A percentile compares a stretch with the other conserved stretches of the same genome.
Conservation (phyloP, 1,284 basidiomycete genomes). For the Filobasidium uniguttulatum region DNA sequence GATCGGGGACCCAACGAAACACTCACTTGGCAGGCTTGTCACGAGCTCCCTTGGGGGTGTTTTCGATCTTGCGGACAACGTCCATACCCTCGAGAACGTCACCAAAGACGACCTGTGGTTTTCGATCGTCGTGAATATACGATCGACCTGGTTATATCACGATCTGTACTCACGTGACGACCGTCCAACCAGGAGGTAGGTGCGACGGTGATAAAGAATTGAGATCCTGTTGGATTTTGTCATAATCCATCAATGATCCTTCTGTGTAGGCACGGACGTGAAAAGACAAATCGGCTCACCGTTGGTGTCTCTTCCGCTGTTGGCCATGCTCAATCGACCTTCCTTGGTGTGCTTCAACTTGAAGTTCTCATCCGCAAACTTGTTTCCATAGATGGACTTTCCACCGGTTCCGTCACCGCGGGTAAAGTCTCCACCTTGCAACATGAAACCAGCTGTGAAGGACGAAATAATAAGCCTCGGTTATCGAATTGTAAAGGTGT, state of each 20-base stretch:
- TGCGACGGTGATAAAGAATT: slow-evolving; percentile 60
- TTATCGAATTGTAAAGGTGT: neutral
- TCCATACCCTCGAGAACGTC: slow-evolving; percentile 82
- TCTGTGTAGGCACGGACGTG: neutral
- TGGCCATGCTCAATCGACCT: slow-evolving; percentile 59
- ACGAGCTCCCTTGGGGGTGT: slow-evolving; percentile 49
- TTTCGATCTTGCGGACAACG: slow-evolving; percentile 60
- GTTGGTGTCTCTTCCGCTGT: slow-evolving; percentile 47
- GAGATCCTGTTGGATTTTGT: slow-evolving; percentile 15
- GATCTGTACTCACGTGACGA: slow-evolving; percentile 30
- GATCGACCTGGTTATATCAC: neutral
- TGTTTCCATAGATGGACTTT: slow-evolving; percentile 36
- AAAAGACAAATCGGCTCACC: slow-evolving; percentile 17
- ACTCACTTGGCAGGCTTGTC: slow-evolving; percentile 49
- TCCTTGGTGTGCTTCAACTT: slow-evolving; percentile 63
- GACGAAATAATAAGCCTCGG: neutral
- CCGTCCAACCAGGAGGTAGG: slow-evolving; percentile 51
- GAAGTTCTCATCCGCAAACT: slow-evolving; percentile 66
- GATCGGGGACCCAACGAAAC: neutral
- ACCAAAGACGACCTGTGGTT: slow-evolving; percentile 79
- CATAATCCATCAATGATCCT: slow-evolving; percentile 8
- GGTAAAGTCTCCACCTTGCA: slow-evolving; percentile 60
- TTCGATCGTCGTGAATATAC: too few relatives aligned
- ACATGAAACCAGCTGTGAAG: slow-evolving; percentile 29
- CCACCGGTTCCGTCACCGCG: slow-evolving; percentile 50